Evolutionary conservation across 495 filamentous ascomycete species (phyloP), one percentile per base, ranked within the genome.

Genomic region (Penicillium angulare): DNA sequence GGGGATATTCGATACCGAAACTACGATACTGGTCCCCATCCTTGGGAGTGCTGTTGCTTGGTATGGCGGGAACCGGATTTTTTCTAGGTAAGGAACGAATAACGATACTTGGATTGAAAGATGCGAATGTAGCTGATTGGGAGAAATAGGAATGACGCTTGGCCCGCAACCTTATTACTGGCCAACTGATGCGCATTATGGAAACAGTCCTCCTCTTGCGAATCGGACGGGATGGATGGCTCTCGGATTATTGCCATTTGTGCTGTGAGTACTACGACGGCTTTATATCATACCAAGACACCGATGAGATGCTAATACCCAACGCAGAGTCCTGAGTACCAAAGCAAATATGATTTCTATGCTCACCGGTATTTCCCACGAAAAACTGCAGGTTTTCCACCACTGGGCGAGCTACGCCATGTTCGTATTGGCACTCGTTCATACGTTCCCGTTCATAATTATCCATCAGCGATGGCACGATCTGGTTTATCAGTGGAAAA

Each of bases 111-210:
- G n/a, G n/a, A n/a, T n/a, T n/a, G n/a, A n/a, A n/a, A n/a, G n/a
- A n/a, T n/a, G n/a, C n/a, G n/a, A n/a, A n/a, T n/a, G n/a, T n/a
- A n/a, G n/a, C 49, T 50, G 15, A 48, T 31, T 27, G 12, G 26
- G 6, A 8, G 22, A 29, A 9, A 33, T 55, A 79, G 71, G 63
- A 27, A 73, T 80, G 76, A 74, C 67, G 1, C 61, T 83, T 7
- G 71, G 68, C 16, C 75, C 79, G 2, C 51, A 74, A 32, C 80
- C 81, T 2, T 83, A 83, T 50, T 84, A 84, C 62, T 83, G 80
- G 78, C 74, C 80, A 2, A 77, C 73, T 18, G 67, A 60, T n/a
- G 49, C 71, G n/a, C 65, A 53, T 9, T 81, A 69, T 49, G 80
- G 78, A 23, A 65, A 61, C 20, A 73, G 68, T 29, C 79, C 79